Base-by-base conservation (phyloP, 495 filamentous ascomycete genomes). In the Penicillium taxi region DNA sequence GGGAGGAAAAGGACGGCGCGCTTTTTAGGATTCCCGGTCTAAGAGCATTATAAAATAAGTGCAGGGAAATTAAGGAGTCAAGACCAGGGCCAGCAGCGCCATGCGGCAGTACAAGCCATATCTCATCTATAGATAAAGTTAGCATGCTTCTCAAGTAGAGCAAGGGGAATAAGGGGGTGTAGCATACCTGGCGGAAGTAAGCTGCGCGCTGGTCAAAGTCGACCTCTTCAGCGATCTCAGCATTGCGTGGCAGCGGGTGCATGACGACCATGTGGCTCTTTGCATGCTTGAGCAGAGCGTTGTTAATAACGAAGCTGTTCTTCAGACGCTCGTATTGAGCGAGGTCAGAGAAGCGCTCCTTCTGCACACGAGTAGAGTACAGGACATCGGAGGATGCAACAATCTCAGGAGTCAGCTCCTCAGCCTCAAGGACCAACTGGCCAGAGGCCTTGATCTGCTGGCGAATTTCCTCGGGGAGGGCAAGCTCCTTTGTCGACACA, bases 21-120 rank as follows among this genome's bases (percentile, higher is more conserved):
- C 36, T 47, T 48, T 42, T 31, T 32, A 34, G 28, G 15, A 6
- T 16, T 34, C 32, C 36, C 41, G 21, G 55, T 54, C 45, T 45
- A 41, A n/a, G 35, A 29, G 43, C 42, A 51, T 17, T 35, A 53
- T 44, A 45, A 41, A 35, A 28, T 48, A 46, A 42, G 18, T 17
- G 9, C 11, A 44, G 48, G 42, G 46, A 37, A 33, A 42, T 64
- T 62, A 78, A 35, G 67, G 62, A 31, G 82, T 80, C 82, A 98
- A 75, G 55, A 96, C 81, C 58, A 98, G 64, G 39, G 91, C 91
- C 53, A 98, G 70, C 65, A 98, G 67, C 35, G 91, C 91, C 89
- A 98, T 98, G 44, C 91, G 82, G 62, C 84, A 91, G 72, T 95
- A 96, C 37, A 98, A 78, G 41, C 91, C 91, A 66, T 96, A 96